Evolutionary conservation across 768 basidiomycete species (phyloP), one percentile per base, ranked within the genome.

Genomic region (Crepidotus variabilis): DNA sequence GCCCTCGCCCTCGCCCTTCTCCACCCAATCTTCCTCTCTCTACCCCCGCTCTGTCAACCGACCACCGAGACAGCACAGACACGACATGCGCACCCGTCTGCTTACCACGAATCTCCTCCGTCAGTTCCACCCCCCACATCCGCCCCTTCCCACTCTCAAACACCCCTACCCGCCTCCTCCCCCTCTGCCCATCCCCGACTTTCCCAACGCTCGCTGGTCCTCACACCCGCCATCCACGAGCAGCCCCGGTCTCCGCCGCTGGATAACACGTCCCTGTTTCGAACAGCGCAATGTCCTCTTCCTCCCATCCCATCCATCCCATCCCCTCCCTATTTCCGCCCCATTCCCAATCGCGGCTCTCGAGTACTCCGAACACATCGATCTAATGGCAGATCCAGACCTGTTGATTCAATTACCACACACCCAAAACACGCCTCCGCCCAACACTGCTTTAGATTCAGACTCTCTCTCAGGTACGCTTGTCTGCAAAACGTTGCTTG

Each of bases 181-280:
- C n/a, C n/a, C n/a, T n/a, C n/a, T n/a, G n/a, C n/a, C n/a, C n/a
- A n/a, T n/a, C n/a, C n/a, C 8, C 28, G 56, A 57, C 47, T 60
- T 61, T 46, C 59, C 73, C 72, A n/a, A 62, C 67, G 45, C 63
- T 63, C 46, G 62, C 66, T 51, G 64, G 65, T n/a, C 64, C 61
- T 36, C 63, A 75, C 39, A 72, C 71, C 35, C 39, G 2, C 39
- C 39, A 14, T 20, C 18, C 39, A 20, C 39, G 3, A 43, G 39
- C 18, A 86, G 85, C 64, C 72, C 73, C 13, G 85, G 87, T 54
- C 72, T 92, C 47, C 78, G 77, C 45, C 78, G 72, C n/a, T 92
- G 90, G 90, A 76, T 83, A 58, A 73, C 76, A 35, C 85, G 90
- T 2, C 85, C 87, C 22, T 87, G 86, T 65, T 91, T 89, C 67